Evolutionary conservation across 1,284 basidiomycete species (phyloP), one percentile per base, ranked within the genome.

Genomic region (Cutaneotrichosporon mucoides): DNA sequence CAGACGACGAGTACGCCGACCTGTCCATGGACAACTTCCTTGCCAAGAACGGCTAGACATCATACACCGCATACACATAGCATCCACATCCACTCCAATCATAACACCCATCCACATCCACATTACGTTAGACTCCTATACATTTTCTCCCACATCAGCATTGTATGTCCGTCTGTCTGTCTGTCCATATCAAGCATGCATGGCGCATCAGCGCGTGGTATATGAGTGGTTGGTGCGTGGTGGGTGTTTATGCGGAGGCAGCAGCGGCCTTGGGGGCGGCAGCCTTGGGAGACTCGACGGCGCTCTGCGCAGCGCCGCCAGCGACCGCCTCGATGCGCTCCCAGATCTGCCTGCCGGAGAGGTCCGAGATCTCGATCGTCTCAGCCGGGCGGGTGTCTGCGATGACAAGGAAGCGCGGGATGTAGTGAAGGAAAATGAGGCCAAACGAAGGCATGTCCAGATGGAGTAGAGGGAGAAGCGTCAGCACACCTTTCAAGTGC

Each of bases 1-100:
- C 88, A 41, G 91, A 93, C 73, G 89, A 92, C 60, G 92, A 96
- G 78, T 95, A 95, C 73, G 86, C 90, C 69, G 85, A 85, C 55
- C 78, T 95, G 68, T 90, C 92, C 69, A 80, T 95, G 63, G 86
- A 88, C 56, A 87, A 84, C 73, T 95, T 94, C 80, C 65, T 79
- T 61, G 72, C 71, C 64, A 76, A 76, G 59, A 64, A 64, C 51
- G 42, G 61, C 33, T 67, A 61, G 57, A 9, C 13, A 24, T 10
- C 10, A n/a, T 16, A 6, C 24, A 46, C 44, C n/a, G n/a, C 24
- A 10, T 43, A n/a, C 12, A 43, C 51, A 47, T 37, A 12, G 40
- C 36, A 40, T 50, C 44, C 44, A 46, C 44, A 46, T 46, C n/a
- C 38, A 40, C 38, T 12, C 38, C 38, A 9, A 9, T 8, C 38